Base-by-base conservation (phyloP, 2,329 filamentous ascomycete species). In the Biscogniauxia marginata region DNA sequence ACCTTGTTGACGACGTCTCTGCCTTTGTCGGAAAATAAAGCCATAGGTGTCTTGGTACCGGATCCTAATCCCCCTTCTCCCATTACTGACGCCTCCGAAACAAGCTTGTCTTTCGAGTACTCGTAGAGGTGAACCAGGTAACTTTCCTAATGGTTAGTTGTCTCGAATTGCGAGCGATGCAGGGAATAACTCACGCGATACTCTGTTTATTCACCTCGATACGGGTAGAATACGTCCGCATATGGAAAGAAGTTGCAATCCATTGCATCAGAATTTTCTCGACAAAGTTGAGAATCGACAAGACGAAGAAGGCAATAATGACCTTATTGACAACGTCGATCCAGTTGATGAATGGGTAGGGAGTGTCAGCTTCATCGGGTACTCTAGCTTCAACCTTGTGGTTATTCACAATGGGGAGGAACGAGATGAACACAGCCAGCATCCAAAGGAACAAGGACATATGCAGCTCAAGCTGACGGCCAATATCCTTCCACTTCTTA, bases 261-360 rank as follows among this genome's bases (percentile, higher is more conserved):
- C 96, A 87, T 69, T 97, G 93, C 54, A 97, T 96, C 63, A 96
- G 83, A 58, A 97, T 89, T 78, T 97, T 98, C 73, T 97, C 93
- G 52, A 88, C 79, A 58, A 95, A 88, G 73, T 98, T 97, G 59
- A 97, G 78, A 2, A 86, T 79, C 0, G 86, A 83, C 59, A 90
- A 84, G 13, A 96, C 88, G 65, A 98, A 93, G n/a, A 96, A 70
- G 2, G 90, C 83, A 18, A 96, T 85, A 58, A 97, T 87, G 65
- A 98, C 83, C 71, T 96, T 96, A 79, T 96, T 90, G 63, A 92
- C 83, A 13, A 87, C 84, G 24, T 75, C 77, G 71, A 96, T 89
- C 93, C 93, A 97, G 3, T 75, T 62, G 20, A 80, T 79, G 0
- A 82, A 80, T 0, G 68, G 71, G 19, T 73, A 79, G 47, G 79